These are phyloP conservation scores for Rickenella mellea DNA, from an alignment of 768 basidiomycete genomes.

Conservation along the genomic window DNA sequence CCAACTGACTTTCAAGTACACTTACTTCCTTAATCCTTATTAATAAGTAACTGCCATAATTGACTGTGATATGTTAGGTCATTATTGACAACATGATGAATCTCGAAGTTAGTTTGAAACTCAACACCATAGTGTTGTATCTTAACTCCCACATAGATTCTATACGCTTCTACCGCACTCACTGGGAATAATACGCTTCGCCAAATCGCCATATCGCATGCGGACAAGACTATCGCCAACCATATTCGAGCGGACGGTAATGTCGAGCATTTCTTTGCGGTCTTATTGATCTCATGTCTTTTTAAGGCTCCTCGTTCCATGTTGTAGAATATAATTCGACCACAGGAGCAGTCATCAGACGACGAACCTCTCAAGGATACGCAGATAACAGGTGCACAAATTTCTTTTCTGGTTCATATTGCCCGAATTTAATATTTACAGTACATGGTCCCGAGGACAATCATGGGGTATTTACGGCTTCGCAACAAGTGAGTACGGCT, in stretches of 20 bases:
- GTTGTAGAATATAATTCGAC: slow-evolving; percentile 12
- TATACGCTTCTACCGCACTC: slow-evolving; percentile 46
- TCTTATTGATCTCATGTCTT: not conserved
- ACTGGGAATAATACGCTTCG: slow-evolving; percentile 51
- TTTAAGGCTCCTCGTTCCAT: slow-evolving; percentile 12
- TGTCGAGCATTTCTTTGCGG: not conserved
- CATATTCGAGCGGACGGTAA: slow-evolving; percentile 57
- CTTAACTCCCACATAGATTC: slow-evolving; percentile 20
- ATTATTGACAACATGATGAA: slow-evolving; percentile 82
- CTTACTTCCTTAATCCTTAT: not conserved
- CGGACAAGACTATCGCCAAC: slow-evolving; percentile 56
- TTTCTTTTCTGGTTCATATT: no score
- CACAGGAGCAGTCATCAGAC: slow-evolving; percentile 10
- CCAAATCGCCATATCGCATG: slow-evolving; percentile 54
- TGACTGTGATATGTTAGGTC: slow-evolving; percentile 37
- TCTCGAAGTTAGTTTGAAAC: slow-evolving; percentile 31
- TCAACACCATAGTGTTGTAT: no score
- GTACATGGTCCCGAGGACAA: slow-evolving; percentile 21
- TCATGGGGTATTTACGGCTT: slow-evolving; percentile 21
- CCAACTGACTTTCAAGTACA: slow-evolving; percentile 51
- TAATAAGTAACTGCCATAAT: not conserved
- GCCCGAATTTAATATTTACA: not conserved
- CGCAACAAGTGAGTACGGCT: slow-evolving; percentile 12
- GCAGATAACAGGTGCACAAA: slow-evolving; percentile 7
- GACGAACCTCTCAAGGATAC: slow-evolving; percentile 13